Evolutionary conservation across 768 basidiomycete genomes (phyloP), one percentile per base, ranked within the genome.

Genomic region (Hypholoma fasciculare): DNA sequence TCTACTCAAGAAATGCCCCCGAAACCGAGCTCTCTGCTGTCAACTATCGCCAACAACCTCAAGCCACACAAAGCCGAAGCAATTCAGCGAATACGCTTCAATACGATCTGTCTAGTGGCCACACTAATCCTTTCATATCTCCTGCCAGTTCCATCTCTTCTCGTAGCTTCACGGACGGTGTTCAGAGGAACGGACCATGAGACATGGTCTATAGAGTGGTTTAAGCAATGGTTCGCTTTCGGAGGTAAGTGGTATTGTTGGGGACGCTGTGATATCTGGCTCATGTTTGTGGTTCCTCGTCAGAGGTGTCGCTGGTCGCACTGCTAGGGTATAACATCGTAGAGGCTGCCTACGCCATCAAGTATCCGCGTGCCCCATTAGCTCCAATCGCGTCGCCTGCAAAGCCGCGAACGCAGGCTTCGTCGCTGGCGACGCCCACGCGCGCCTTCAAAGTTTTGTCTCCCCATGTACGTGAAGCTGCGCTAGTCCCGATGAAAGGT

Each of bases 31-130:
- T 46, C 54, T 4, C 13, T 54, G 6, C 9, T 54, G 36, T 54
- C 61, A 26, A 43, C 61, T 12, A 46, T 61, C 34, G 52, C 65
- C 27, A 71, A 74, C 62, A 68, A 74, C 49, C 67, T 81, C 66
- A 80, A 77, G 61, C 76, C 82, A 56, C 73, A 77, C 57, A 75
- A 78, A 56, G 69, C 77, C 16, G 78, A 80, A 58, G 80, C 80
- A 1, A 61, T 79, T 1, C 72, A 76, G 54, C 69, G 80, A 59
- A 71, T 80, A 43, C 76, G 79, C 44, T 60, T 67, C 42, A 81
- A 80, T 63, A 64, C 64, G 11, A 69, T 78, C 38, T 71, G 72
- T 48, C 62, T 80, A 34, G 51, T 76, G 16, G 61, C 73, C 12
- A 57, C 71, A 7, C 43, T 74, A 16, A 50, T 78, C 17, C 60